Evolutionary conservation across 352 stramenopile genomes (phyloP), one percentile per base, ranked within the genome.

Genomic region (Phytophthora boehmeriae): DNA sequence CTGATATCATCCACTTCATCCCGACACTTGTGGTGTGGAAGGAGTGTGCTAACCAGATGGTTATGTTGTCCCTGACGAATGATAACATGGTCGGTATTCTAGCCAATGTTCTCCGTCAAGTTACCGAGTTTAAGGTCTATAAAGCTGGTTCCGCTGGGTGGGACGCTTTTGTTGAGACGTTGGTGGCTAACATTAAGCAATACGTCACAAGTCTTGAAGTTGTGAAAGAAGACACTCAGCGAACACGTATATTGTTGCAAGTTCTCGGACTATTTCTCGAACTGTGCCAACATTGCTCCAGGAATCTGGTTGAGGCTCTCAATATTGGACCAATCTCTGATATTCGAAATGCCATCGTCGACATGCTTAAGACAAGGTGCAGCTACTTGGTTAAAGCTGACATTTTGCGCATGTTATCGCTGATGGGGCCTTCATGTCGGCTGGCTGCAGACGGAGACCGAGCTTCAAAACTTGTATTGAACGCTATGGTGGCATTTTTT

Each of bases 371-470:
- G 8, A 62, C 70, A 4, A 59, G 66, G 6, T 63, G 63, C 11
- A 83, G 71, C 17, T 87, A 88, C 45, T 68, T 89, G 25, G 75
- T 83, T 5, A 95, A 95, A 57, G 65, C 65, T 20, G 79, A 88
- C 13, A 68, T 73, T 17, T 64, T 95, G 13, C 62, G 66, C 1
- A 65, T 89, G 17, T 20, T 93, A 1, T 58, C 69, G 25, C 59
- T 59, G 2, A 46, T 88, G 16, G 68, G 58, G 14, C 64, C 67
- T 22, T 51, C 49, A 23, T 67, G 59, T n/a, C 27, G 32, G n/a
- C 27, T 68, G 19, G 34, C 39, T 16, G 19, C 27, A 2, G 22
- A 51, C 27, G 45, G 66, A 13, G 16, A 51, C 16, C 35, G 56
- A 6, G 49, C 49, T 4, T 47, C 64, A 8, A 56, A 68, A 27